Percentiles rank a stretch among this genome's conserved stretches.
phyloP scores from a whole-genome alignment of 768 basidiomycete species.

The Pleurotus giganteus region DNA sequence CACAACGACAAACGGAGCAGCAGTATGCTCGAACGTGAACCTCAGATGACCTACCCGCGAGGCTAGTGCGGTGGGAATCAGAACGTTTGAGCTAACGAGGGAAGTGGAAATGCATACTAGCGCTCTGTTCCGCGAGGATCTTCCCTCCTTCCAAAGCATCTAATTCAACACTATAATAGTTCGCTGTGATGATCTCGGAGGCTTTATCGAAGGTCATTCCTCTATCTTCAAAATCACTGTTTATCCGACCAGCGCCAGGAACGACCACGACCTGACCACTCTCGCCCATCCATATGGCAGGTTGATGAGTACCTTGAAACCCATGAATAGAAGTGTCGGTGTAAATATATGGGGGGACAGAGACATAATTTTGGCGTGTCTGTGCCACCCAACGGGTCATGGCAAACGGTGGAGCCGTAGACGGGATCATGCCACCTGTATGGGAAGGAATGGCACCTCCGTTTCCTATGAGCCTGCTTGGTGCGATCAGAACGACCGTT shows the following conservation, averaged over 20 bases:
- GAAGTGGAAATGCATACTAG: conserved; percentile 42
- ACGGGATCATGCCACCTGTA: conserved; percentile 60
- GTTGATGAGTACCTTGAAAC: conserved; percentile 62
- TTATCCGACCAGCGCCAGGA: conserved; percentile 41
- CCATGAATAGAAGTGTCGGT: conserved; percentile 45
- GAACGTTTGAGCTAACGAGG: background rate
- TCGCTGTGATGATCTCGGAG: conserved; percentile 51
- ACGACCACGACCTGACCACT: conserved; percentile 45
- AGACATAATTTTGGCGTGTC: conserved; percentile 57
- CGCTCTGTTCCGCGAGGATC: conserved; percentile 57
- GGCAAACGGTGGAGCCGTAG: conserved; percentile 56
- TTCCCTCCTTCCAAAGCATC: conserved; percentile 49
- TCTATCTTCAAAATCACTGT: conserved; percentile 54
- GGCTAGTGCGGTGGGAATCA: conserved; percentile 35
- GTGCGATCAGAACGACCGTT: background rate
- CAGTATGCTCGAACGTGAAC: conserved; percentile 52
- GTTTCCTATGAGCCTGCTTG: conserved; percentile 42
- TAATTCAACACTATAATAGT: conserved; percentile 57
- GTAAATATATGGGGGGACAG: conserved; percentile 49
- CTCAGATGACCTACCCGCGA: conserved; percentile 75
- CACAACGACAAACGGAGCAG: conserved; percentile 57
- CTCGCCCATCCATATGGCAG: conserved; percentile 70
- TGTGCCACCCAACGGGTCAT: conserved; percentile 69
- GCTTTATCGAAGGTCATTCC: conserved; percentile 52
- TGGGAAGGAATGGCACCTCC: conserved; percentile 49